Base-by-base conservation (phyloP, 805 yeast genomes). In the Candida qinlingensis region DNA sequence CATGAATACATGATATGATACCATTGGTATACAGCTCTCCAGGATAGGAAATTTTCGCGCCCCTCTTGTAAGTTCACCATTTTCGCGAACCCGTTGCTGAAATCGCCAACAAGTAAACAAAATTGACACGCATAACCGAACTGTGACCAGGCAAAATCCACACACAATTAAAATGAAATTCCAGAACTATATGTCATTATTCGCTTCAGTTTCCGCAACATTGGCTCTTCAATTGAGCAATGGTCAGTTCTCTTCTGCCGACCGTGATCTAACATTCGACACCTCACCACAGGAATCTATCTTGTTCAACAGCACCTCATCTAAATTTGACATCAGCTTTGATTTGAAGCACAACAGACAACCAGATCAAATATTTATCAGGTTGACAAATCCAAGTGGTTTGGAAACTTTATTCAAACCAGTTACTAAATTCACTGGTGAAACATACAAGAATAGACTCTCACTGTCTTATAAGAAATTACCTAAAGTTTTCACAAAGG, bases 371-470 rank as follows among this genome's bases (percentile, higher is more conserved):
- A 46, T 58, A 29, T 58, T 57, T 27, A 42, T 62, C 19, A 57
- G 53, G 40, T 19, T 62, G 7, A 26, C 54, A 4, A 59, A 49
- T 37, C 11, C 46, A 25, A 44, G 52, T 10, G 65, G 65, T 8
- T 38, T 57, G 8, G 62, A 61, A 47, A 47, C 54, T 6, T 59
- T 60, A 10, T 60, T 43, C 40, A 58, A 61, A 43, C 64, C 65
- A 41, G 45, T 53, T 19, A 49, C 56, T 1, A 56, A 46, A 42
- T 42, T 54, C n/a, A 35, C 41, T 7, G 45, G 42, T 12, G 51
- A 46, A 35, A 19, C 31, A 30, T 55, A 47, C 38, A 49, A 40
- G 29, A 49, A 35, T n/a, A 51, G 39, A 46, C 41, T 55, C 39
- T 39, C 59, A 11, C 34, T 61, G 13, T 39, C 56, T 10, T 58